These are phyloP conservation scores for Phialophora expanda DNA, from an alignment of 2,329 filamentous ascomycete species.

Conservation along the genomic window DNA sequence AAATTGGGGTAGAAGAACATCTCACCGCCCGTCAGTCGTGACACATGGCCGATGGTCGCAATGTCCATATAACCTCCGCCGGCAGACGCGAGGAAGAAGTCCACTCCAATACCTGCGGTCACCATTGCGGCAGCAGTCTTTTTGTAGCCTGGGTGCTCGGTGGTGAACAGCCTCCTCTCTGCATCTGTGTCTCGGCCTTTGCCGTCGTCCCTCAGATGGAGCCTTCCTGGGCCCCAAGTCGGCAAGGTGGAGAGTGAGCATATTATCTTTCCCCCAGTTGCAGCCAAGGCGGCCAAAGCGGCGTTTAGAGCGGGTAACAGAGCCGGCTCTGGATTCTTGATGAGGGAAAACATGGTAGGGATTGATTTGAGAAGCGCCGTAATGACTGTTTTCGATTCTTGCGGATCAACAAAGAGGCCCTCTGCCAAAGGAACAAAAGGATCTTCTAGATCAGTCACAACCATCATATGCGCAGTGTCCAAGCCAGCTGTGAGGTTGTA, in stretches of 20 bases:
- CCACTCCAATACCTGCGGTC: conserved; percentile 80
- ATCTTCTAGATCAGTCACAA: conserved; percentile 97
- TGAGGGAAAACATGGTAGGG: conserved; percentile 81
- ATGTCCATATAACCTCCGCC: conserved; percentile 91
- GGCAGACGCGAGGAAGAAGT: conserved; percentile 93
- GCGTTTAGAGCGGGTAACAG: conserved; percentile 83
- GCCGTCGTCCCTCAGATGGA: conserved; percentile 85
- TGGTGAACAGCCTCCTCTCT: conserved; percentile 88
- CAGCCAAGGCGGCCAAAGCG: conserved; percentile 78
- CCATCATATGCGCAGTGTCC: conserved; percentile 93
- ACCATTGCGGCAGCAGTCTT: conserved; percentile 88
- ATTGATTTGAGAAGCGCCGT: conserved; percentile 82
- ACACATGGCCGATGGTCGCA: conserved; percentile 86
- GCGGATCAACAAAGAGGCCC: conserved; percentile 91
- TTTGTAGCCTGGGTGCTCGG: conserved; percentile 86
- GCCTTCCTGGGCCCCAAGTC: conserved; percentile 84
- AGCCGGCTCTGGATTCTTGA: conserved; percentile 90
- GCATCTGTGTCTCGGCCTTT: conserved; percentile 85
- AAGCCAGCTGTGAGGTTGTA: conserved; percentile 87
- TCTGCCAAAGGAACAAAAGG: conserved; percentile 92
- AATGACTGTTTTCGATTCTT: conserved; percentile 85
- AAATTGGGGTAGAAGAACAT: conserved; percentile 98
- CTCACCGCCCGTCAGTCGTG: conserved; percentile 89
- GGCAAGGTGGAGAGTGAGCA: conserved; percentile 86
- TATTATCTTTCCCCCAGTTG: conserved; percentile 89